A percentile compares a stretch with the other conserved stretches of the same genome.
These are phyloP conservation scores for Cicer judaicum DNA, from an alignment of 306 rosid genomes.

Conservation along the genomic window DNA sequence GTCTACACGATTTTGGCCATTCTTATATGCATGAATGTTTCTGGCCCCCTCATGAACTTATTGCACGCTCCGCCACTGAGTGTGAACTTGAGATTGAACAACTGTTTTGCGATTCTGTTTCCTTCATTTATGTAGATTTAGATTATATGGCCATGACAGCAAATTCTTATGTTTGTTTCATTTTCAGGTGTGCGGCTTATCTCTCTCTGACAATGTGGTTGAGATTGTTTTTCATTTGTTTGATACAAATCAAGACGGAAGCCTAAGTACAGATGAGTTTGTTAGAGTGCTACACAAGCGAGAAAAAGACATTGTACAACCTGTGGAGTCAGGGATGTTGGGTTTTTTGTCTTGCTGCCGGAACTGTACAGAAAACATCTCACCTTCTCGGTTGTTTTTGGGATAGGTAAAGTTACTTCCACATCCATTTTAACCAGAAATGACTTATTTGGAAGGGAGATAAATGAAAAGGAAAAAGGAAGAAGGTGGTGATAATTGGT, in stretches of 20 bases:
- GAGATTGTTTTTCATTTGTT: slow-evolving; percentile 78
- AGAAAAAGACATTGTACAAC: slow-evolving; percentile 72
- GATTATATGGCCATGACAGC: not conserved
- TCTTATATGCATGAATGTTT: no score
- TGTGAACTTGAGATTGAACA: not conserved
- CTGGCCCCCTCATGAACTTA: no score
- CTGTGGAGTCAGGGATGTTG: slow-evolving; percentile 59
- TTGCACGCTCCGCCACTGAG: no score
- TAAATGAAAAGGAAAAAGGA: not conserved
- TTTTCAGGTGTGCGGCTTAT: slow-evolving; percentile 73
- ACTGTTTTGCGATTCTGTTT: slow-evolving; percentile 3
- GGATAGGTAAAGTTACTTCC: slow-evolving; percentile 20
- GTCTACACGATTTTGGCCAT: no score
- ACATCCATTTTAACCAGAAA: slow-evolving; percentile 18
- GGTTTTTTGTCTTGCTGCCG: slow-evolving; percentile 55
- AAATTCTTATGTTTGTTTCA: slow-evolving; percentile 34
- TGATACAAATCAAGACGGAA: slow-evolving; percentile 74
- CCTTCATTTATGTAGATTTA: not conserved
- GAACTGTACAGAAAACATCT: slow-evolving; percentile 38
- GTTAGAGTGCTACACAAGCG: slow-evolving; percentile 64
- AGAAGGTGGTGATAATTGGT: not conserved
- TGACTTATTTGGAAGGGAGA: not conserved
- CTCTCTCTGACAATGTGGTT: slow-evolving; percentile 66
- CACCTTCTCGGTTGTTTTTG: slow-evolving; percentile 40
- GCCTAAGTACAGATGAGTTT: slow-evolving; percentile 69